Evolutionary conservation across 2,329 filamentous ascomycete genomes (phyloP), one percentile per base, ranked within the genome.

Genomic region (Trichoderma citrinoviride): DNA sequence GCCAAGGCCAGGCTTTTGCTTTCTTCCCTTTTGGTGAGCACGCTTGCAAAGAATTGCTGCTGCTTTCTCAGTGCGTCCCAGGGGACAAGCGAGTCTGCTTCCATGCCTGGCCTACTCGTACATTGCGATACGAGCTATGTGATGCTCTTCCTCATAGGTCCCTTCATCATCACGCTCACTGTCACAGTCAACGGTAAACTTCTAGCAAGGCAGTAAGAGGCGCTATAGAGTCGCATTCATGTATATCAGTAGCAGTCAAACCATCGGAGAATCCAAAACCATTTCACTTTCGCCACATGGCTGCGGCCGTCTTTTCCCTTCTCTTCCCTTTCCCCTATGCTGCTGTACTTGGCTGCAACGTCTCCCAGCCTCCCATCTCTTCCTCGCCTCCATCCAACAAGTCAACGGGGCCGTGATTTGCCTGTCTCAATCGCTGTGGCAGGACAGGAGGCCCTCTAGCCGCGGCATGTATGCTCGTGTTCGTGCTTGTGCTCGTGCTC

Each of bases 331-430:
- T 23, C 25, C 7, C 33, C 63, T 65, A 65, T 21, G 63, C 37
- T 54, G 69, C 69, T 43, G 72, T 72, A 61, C 72, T 78, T 27
- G 84, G 84, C 71, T 83, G 83, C 70, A 87, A 70, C 5, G 83
- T 82, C 70, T 86, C 82, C 83, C 84, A 87, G 23, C 81, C 79
- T 14, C 81, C 80, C 73, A 85, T 77, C 43, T 81, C 81, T 29
- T 81, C 81, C 41, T 75, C 75, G n/a, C 71, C 74, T 21, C 75
- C 77, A 67, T 85, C 84, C 19, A 85, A 71, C 49, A 80, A 68
- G 66, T 78, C 78, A 54, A 77, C 73, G 5, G 75, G 73, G 12
- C 73, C 74, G 52, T 71, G 69, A 40, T 72, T 68, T 41, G 71
- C 57, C 65, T 70, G 61, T 69, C 73, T 65, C 74, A 71, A 27